Evolutionary conservation across 495 filamentous ascomycete genomes (phyloP).

Genomic region (Arthonia radiata): DNA sequence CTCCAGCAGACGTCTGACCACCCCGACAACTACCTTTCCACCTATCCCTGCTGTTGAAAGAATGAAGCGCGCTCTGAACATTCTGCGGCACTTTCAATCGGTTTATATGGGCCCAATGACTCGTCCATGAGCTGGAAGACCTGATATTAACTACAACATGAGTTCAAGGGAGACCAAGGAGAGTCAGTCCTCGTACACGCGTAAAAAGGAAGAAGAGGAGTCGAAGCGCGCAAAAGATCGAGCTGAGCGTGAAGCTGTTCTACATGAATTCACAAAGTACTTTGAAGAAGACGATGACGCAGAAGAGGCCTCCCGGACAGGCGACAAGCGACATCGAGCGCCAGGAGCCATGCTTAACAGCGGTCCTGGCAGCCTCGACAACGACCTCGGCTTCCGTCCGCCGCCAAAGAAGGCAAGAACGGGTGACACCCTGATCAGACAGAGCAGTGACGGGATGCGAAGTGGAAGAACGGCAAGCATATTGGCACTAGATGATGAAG

Average conservation of each 20-base stretch:
- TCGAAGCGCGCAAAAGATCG: too few relatives aligned
- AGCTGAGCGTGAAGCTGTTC: constrained; percentile 72
- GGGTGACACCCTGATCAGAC: constrained; percentile 20
- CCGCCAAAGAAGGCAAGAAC: constrained; percentile 26
- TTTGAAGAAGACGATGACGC: constrained; percentile 48
- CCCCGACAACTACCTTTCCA: too few relatives aligned
- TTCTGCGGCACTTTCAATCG: too few relatives aligned
- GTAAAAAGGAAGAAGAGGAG: too few relatives aligned
- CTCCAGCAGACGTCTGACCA: too few relatives aligned
- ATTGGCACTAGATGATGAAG: constrained; percentile 30
- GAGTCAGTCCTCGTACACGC: too few relatives aligned
- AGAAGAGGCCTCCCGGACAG: constrained; percentile 1
- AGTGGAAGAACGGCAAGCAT: constrained; percentile 25
- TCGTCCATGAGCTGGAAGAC: too few relatives aligned
- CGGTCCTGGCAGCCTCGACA: constrained; percentile 56
- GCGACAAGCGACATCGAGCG: constrained; percentile 4
- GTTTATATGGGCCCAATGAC: too few relatives aligned
- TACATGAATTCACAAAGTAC: constrained; percentile 74
- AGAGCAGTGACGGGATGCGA: constrained; percentile 8
- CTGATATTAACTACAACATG: too few relatives aligned
- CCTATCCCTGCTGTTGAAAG: too few relatives aligned
- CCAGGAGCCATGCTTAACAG: constrained; percentile 37
- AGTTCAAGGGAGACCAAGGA: too few relatives aligned
- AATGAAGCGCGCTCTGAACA: too few relatives aligned
- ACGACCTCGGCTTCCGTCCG: constrained; percentile 27